A percentile compares a stretch with the other conserved stretches of the same genome.
phyloP scores from a whole-genome alignment of 805 yeast genomes.

The Metschnikowia borealis region DNA sequence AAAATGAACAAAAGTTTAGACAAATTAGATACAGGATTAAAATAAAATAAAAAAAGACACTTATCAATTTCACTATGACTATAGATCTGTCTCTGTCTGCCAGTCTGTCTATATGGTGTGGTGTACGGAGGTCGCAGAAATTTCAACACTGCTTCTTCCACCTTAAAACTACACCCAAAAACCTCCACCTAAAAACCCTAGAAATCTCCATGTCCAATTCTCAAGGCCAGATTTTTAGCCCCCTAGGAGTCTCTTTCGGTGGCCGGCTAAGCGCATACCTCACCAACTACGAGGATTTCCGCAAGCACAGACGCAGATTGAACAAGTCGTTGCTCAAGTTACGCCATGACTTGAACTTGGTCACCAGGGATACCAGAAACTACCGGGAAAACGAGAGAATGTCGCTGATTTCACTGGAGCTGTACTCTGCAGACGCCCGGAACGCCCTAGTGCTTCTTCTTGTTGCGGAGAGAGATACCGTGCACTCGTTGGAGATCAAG shows the following conservation, averaged over 20 bases:
- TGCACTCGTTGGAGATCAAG: slow-evolving; percentile 63
- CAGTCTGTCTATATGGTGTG: too few relatives aligned
- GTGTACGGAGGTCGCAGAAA: too few relatives aligned
- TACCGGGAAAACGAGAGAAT: slow-evolving; percentile 49
- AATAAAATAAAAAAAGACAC: too few relatives aligned
- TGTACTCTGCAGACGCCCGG: slow-evolving; percentile 47
- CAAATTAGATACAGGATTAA: too few relatives aligned
- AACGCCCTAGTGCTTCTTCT: slow-evolving; percentile 59
- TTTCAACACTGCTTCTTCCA: slow-evolving; percentile 3
- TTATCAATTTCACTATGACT: too few relatives aligned
- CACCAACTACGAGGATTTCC: slow-evolving; percentile 64
- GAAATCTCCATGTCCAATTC: slow-evolving; percentile 9
- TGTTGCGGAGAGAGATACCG: slow-evolving; percentile 73
- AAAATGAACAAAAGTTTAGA: too few relatives aligned
- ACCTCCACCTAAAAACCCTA: background rate
- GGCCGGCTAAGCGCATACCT: slow-evolving; percentile 61
- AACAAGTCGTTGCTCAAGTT: slow-evolving; percentile 58
- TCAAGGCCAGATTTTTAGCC: slow-evolving; percentile 3
- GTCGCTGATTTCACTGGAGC: slow-evolving; percentile 42
- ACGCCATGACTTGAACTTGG: slow-evolving; percentile 60
- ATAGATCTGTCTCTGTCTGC: too few relatives aligned
- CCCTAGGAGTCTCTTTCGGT: slow-evolving; percentile 38
- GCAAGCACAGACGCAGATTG: slow-evolving; percentile 60
- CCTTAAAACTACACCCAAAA: background rate
- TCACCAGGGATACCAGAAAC: slow-evolving; percentile 63